Base-by-base conservation (phyloP, 306 rosid species). In the Fragaria ananassa region DNA sequence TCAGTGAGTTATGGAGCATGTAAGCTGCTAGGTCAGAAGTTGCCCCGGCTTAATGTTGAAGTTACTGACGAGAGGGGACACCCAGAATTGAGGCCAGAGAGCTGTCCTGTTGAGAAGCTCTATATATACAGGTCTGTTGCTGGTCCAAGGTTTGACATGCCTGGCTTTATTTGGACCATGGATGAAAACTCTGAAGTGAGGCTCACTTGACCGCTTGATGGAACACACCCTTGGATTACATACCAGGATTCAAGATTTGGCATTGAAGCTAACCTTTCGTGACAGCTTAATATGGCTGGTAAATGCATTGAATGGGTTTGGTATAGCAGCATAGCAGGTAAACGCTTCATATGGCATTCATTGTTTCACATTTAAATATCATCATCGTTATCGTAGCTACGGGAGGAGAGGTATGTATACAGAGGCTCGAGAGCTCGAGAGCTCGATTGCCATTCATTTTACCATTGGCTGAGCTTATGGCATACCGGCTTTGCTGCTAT, bases 11-110 rank as follows among this genome's bases (percentile, higher is more conserved):
- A 29, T 71, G 96, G 90, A 89, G 99, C 99, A 70, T 95, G 99
- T 85, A 95, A 92, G 81, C 87, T 89, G 79, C 86, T 95, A 75
- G 97, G 92, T 76, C 96, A 89, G 87, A 92, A 88, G 87, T 31
- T 92, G 89, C 96, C 93, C 10, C 80, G 89, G 76, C 99, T 95
- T 23, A 95, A 91, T 49, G 99, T 95, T 12, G 99, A 95, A 85
- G 97, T 95, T 77, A 95, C 92, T 34, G 99, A 95, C 19, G 99
- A 95, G 85, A 88, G 98, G 83, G 99, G 93, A 72, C 89, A 86
- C 81, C 98, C 96, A 56, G 89, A 86, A 70, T 79, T 87, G 27
- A 84, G 92, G 87, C 90, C 93, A 2, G 97, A 88, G 31, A 87
- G 83, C 78, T 87, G 87, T 74, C 97, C 91, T 1, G 97, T 95